Evolutionary conservation across 2,329 filamentous ascomycete species (phyloP), one percentile per base, ranked within the genome.

Genomic region (Mycosphaerella arachidis): DNA sequence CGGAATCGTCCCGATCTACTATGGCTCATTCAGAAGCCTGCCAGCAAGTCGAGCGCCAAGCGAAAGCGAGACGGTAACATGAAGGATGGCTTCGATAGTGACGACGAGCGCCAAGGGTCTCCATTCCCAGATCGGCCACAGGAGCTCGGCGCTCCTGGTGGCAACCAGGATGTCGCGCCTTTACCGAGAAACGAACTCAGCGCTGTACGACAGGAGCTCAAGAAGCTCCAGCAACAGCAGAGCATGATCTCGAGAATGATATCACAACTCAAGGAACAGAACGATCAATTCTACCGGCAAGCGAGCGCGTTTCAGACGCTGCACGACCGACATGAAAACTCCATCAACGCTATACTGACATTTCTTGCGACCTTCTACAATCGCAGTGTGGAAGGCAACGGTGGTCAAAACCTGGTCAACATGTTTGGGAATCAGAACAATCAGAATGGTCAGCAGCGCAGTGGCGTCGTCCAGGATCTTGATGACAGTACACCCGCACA

Each of bases 281-380:
- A 97, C 71, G 87, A 91, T 62, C 87, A 93, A 63, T 83, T 97
- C 31, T 95, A 92, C 70, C 88, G 90, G 58, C 92, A 97, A 74
- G 92, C 93, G 0, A 83, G 90, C 48, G 87, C 90, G 59, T 97
- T 97, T 72, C 92, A 97, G 74, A 89, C 86, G 60, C 86, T 96
- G 72, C 93, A 97, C 71, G 92, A 93, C 67, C 87, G 94, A n/a
- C 94, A 99, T 71, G 94, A 99, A 73, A 96, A 93, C 72, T 97
- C 93, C 0, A 97, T 99, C 76, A 97, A 97, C 71, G 93, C 93
- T n/a, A 97, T 99, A 63, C 82, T 99, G 46, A 96, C 92, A 53
- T 97, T 99, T 74, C 82, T 99, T 20, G 94, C 93, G 50, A 97
- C 95, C 12, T 93, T 99, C 46, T 99, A 97, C 77, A 89, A 96